Conservation (phyloP, 2,329 filamentous ascomycete species). For the Uncinocarpus reesii region DNA sequence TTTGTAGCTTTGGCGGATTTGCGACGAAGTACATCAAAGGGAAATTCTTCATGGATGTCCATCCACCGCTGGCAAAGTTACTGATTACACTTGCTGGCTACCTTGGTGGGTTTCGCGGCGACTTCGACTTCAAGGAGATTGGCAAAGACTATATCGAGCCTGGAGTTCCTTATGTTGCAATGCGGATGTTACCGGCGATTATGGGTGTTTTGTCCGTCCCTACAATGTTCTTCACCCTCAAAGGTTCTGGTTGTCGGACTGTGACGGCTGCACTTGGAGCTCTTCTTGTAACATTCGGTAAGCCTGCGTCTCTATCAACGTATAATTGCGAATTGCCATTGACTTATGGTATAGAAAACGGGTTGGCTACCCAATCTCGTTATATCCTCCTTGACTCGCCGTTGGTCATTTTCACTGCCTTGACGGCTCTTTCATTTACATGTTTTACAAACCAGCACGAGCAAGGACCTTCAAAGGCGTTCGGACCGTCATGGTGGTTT, state of each 20-base stretch:
- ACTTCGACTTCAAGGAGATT: conserved; percentile 99
- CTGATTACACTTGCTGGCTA: conserved; percentile 91
- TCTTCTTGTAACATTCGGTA: conserved; percentile 81
- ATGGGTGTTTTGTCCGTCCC: conserved; percentile 82
- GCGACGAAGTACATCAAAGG: conserved; percentile 99
- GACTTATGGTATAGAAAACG: conserved; percentile 59
- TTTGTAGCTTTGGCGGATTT: conserved; percentile 81
- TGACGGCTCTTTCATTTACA: conserved; percentile 80
- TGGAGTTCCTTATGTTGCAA: conserved; percentile 89
- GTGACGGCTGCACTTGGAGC: conserved; percentile 75
- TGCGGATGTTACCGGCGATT: conserved; percentile 86
- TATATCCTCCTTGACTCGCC: conserved; percentile 94
- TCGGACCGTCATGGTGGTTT: conserved; percentile 91
- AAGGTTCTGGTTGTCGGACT: conserved; percentile 79
- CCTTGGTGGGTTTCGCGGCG: conserved; percentile 85
- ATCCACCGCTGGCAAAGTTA: conserved; percentile 91
- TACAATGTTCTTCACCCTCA: conserved; percentile 88
- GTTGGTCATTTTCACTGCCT: conserved; percentile 81
- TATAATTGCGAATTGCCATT: conserved; percentile 1
- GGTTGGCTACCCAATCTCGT: conserved; percentile 85
- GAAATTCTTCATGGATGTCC: conserved; percentile 99
- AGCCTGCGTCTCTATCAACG: conserved; percentile 15
- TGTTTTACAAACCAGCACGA: conserved; percentile 97
- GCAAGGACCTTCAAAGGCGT: conserved; percentile 77
- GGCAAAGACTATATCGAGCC: conserved; percentile 97